Evolutionary conservation across 2,329 filamentous ascomycete genomes (phyloP).

Genomic region (Colletotrichum filicis): DNA sequence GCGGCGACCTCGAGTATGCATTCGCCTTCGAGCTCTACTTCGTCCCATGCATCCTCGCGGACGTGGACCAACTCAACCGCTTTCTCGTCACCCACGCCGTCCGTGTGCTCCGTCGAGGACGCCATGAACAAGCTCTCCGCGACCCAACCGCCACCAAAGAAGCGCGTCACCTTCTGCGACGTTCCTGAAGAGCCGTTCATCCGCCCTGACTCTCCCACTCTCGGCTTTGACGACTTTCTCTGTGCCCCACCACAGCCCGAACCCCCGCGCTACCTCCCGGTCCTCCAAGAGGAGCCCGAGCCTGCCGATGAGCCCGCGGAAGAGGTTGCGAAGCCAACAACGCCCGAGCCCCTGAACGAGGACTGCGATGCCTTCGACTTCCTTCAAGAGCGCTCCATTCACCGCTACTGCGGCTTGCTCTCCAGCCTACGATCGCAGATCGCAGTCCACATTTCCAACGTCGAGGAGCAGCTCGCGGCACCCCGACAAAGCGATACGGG

Average conservation of each 20-base stretch:
- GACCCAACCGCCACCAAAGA: constrained; percentile 42
- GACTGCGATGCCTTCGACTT: constrained; percentile 45
- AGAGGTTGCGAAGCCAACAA: constrained; percentile 37
- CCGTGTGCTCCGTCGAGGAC: constrained; percentile 51
- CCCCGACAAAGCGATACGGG: constrained; percentile 35
- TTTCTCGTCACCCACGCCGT: constrained; percentile 60
- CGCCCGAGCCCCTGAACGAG: constrained; percentile 31
- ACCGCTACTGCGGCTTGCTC: constrained; percentile 62
- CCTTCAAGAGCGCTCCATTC: constrained; percentile 54
- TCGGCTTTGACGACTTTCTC: constrained; percentile 62
- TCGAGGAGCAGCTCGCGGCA: constrained; percentile 53
- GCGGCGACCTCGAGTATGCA: constrained; percentile 51
- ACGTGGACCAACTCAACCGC: constrained; percentile 54
- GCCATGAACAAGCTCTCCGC: constrained; percentile 20
- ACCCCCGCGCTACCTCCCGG: constrained; percentile 29
- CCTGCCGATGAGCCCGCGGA: constrained; percentile 37
- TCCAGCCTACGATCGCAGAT: constrained; percentile 61
- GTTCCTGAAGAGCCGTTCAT: constrained; percentile 56
- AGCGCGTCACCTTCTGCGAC: constrained; percentile 52
- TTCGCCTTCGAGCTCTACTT: constrained; percentile 59
- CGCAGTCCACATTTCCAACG: constrained; percentile 55
- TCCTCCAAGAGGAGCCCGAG: constrained; percentile 34
- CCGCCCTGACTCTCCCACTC: constrained; percentile 69
- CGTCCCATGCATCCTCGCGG: constrained; percentile 45
- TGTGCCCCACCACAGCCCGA: constrained; percentile 37